Conservation (phyloP, 2,329 filamentous ascomycete genomes). For the Xylariaceae sp. region DNA sequence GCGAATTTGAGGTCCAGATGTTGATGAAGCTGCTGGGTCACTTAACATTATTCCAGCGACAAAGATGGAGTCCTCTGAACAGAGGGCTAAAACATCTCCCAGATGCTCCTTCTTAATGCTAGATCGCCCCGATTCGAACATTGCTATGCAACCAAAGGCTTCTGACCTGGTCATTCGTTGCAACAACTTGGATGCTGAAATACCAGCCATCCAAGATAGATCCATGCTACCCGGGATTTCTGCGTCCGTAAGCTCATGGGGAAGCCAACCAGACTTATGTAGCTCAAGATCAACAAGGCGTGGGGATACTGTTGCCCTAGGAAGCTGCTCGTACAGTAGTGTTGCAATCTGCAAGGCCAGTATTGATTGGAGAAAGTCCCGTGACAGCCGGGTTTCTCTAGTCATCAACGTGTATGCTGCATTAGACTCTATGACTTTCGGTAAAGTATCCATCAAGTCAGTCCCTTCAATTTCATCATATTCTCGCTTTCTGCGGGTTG, state of each 20-base stretch:
- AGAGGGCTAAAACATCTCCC: conserved; percentile 3
- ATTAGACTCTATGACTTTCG: too few species aligned
- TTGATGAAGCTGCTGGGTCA: background rate
- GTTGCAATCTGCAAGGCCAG: conserved; percentile 3
- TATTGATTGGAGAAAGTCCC: background rate
- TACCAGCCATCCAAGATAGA: background rate
- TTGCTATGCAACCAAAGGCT: conserved; percentile 9
- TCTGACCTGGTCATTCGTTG: conserved; percentile 2
- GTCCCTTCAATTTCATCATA: too few species aligned
- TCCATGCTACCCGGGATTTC: background rate
- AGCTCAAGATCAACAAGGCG: conserved; percentile 1
- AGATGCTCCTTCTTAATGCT: conserved; percentile 4
- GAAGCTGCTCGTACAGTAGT: conserved; percentile 1
- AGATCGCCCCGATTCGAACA: conserved; percentile 10
- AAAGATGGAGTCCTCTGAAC: conserved; percentile 8
- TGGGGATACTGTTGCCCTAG: conserved; percentile 4
- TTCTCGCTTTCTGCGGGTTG: too few species aligned
- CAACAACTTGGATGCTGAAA: too few species aligned
- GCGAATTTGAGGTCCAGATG: conserved; percentile 2
- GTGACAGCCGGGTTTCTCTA: background rate
- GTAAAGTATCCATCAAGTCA: too few species aligned
- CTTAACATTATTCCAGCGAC: conserved; percentile 3
- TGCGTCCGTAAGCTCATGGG: background rate
- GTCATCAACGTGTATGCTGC: background rate
- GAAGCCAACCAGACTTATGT: background rate